Base-by-base conservation (phyloP, 306 rosid species). In the Glycine latifolia region DNA sequence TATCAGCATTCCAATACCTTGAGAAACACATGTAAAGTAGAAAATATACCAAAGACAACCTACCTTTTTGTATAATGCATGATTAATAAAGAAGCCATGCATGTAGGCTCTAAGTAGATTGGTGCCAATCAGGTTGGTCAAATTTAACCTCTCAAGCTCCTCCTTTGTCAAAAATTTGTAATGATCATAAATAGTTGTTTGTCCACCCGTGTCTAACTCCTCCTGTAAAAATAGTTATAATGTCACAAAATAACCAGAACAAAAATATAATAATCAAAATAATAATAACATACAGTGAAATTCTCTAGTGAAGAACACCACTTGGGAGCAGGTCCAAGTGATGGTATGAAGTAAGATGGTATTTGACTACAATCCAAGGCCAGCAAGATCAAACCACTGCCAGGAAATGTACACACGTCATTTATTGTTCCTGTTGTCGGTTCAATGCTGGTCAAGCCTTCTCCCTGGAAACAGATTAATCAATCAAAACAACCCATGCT, bases 271-370 rank as follows among this genome's bases (percentile, higher is more conserved):
- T 53, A 67, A 82, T 54, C 14, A 76, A 81, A 47, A 81, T 73
- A 73, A 35, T 26, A 67, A 59, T 74, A 79, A 84, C 93, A 80
- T 73, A 91, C 99, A n/a, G 98, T 94, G 72, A 92, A 86, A 81
- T 91, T 91, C 85, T 95, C 97, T 47, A 95, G 88, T 65, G 87
- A 85, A 81, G 97, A 85, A 78, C 99, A 91, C 99, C 99, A 95
- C 87, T 91, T 95, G 9, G 98, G 99, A 81, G 97, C 99, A 82
- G 99, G 97, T 84, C 99, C 99, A 3, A 95, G 91, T 13, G 93
- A 91, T 44, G 99, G 99, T 58, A 95, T 75, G 84, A 95, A 93
- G 87, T 90, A 95, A 8, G 98, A 88, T 14, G 97, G 99, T 81
- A 95, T 93, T 87, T 91, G 95, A 84, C 94, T 82, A 82, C 90